Evolutionary conservation across 306 rosid species (phyloP).

Genomic region (Dalbergia oliveri): DNA sequence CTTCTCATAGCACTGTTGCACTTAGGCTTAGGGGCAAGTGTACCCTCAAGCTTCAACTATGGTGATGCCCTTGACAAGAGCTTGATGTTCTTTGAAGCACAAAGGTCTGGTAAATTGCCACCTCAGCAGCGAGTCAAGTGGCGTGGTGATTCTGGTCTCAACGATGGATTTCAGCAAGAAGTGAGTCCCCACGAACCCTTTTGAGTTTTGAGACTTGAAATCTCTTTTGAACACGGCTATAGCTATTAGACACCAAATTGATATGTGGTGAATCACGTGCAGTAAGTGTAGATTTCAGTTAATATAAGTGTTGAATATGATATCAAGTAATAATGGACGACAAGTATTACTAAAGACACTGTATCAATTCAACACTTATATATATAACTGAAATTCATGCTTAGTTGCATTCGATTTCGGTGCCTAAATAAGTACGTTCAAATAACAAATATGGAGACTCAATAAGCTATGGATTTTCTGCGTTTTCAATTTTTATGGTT

Average conservation of each 20-base stretch:
- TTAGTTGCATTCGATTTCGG: no score
- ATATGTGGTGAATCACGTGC: no score
- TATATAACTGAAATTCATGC: no score
- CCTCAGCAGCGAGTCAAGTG: constrained; percentile 63
- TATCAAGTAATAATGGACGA: no score
- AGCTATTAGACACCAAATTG: not conserved
- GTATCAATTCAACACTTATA: no score
- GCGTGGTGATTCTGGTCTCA: constrained; percentile 85
- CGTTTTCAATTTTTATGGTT: constrained; percentile 18
- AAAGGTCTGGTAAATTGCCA: constrained; percentile 80
- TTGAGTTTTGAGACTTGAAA: no score
- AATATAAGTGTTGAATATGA: no score
- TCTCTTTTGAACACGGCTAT: no score
- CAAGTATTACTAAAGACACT: not conserved
- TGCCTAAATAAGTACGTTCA: no score
- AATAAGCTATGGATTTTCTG: not conserved
- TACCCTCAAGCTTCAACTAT: constrained; percentile 53
- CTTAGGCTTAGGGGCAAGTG: constrained; percentile 30
- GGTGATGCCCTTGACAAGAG: constrained; percentile 81
- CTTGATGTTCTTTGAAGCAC: constrained; percentile 84
- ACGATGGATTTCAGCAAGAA: constrained; percentile 81
- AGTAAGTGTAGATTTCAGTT: no score
- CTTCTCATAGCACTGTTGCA: constrained; percentile 42
- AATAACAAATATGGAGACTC: no score
- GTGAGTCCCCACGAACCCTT: constrained; percentile 45